Evolutionary conservation across 2,329 filamentous ascomycete species (phyloP).

Genomic region (Colletotrichum sp.): DNA sequence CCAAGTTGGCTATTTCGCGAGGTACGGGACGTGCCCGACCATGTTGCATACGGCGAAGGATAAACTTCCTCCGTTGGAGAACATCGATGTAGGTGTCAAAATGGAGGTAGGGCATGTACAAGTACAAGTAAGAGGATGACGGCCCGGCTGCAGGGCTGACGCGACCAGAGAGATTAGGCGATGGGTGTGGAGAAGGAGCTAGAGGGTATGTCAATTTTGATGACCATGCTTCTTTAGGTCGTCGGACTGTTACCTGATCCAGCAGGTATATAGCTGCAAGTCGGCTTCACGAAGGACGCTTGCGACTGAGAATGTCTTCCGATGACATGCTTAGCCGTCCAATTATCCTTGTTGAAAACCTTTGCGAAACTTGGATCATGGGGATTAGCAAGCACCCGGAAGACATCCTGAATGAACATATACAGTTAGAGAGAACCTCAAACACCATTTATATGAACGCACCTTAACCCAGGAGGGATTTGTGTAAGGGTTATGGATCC

Average conservation of each 20-base stretch:
- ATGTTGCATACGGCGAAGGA: constrained; percentile 56
- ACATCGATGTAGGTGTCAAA: constrained; percentile 68
- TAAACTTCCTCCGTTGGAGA: constrained; percentile 59
- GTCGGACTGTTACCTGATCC: neutral
- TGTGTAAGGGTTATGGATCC: constrained; percentile 63
- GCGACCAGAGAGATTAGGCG: constrained; percentile 13
- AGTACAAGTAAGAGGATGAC: constrained; percentile 43
- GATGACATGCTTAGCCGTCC: constrained; percentile 52
- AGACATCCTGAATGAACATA: neutral
- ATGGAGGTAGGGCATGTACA: constrained; percentile 66
- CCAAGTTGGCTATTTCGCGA: constrained; percentile 54
- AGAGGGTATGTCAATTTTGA: constrained; percentile 12
- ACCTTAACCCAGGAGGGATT: constrained; percentile 65
- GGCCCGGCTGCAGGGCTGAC: constrained; percentile 12
- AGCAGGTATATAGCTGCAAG: constrained; percentile 50
- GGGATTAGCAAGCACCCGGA: neutral
- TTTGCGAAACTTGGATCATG: constrained; percentile 30
- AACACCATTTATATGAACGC: neutral
- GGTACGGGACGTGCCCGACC: constrained; percentile 63
- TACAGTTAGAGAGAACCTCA: neutral
- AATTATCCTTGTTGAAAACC: constrained; percentile 52
- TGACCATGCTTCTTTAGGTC: neutral
- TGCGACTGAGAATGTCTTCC: constrained; percentile 55
- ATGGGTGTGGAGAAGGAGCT: constrained; percentile 41
- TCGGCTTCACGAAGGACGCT: constrained; percentile 53